Evolutionary conservation across 2,329 filamentous ascomycete species (phyloP).

Genomic region (Chalaropsis thielavioides): DNA sequence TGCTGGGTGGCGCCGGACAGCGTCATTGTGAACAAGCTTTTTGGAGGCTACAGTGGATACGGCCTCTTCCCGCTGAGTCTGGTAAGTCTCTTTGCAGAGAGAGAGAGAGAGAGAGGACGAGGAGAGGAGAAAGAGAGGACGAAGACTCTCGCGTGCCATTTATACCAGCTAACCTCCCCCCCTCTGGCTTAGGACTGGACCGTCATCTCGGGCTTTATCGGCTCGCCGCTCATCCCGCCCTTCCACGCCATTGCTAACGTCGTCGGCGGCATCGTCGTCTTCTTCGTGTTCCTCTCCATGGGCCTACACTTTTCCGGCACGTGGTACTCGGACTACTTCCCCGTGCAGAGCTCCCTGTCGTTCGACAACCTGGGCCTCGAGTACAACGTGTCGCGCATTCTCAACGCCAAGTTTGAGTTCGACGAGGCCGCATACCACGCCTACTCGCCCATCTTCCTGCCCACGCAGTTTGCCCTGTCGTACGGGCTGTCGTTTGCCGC

Average conservation of each 20-base stretch:
- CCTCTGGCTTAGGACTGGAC: constrained; percentile 49
- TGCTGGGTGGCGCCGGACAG: constrained; percentile 50
- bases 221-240: constrained; percentile 44
- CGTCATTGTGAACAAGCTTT: constrained; percentile 48
- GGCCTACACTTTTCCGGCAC: constrained; percentile 33
- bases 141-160: no score
- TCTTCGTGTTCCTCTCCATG: constrained; percentile 34
- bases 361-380: constrained; percentile 41
- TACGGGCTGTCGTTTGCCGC: constrained; percentile 56
- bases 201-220: constrained; percentile 41
- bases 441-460: constrained; percentile 49
- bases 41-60: constrained; percentile 46
- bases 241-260: constrained; percentile 48
- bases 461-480: constrained; percentile 44
- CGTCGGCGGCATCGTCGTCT: constrained; percentile 36
- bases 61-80: constrained; percentile 51
- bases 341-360: constrained; percentile 38
- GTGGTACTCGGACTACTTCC: constrained; percentile 38
- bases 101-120: no score
- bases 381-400: constrained; percentile 39
- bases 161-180: no score
- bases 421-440: constrained; percentile 36
- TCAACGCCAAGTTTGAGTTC: constrained; percentile 35
- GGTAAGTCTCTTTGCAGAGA: no score
- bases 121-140: no score